These are phyloP conservation scores for Mortierella claussenii DNA, from an alignment of 192 early-diverging fungal genomes.

Conservation along the genomic window DNA sequence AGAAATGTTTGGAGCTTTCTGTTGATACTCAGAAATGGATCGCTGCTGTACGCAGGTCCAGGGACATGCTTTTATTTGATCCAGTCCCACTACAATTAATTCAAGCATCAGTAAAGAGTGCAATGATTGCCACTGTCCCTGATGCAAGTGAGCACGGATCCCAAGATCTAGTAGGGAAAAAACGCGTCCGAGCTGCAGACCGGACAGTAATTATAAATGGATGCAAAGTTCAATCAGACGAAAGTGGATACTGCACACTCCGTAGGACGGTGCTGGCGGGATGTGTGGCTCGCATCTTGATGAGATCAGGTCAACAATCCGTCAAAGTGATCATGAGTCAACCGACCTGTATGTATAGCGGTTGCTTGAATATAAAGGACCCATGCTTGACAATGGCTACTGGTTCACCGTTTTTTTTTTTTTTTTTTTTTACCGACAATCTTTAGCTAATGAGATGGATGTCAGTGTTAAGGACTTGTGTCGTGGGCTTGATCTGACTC, in stretches of 20 bases:
- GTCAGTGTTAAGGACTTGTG: constrained; percentile 8
- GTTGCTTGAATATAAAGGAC: background rate
- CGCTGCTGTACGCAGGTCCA: background rate
- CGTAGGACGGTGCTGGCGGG: constrained; percentile 18
- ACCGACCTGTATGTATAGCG: background rate
- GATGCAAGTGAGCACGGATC: no score
- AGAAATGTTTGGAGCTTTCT: constrained; percentile 7
- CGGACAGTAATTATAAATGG: constrained; percentile 25
- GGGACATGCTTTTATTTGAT: constrained; percentile 43
- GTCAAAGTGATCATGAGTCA: constrained; percentile 10
- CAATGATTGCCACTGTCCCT: background rate
- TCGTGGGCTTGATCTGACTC: constrained; percentile 17
- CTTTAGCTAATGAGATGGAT: background rate
- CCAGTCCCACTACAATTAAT: constrained; percentile 19
- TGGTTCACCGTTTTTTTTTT: no score
- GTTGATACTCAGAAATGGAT: constrained; percentile 4
- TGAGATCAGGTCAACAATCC: no score
- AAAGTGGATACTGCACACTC: constrained; percentile 22
- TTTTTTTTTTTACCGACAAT: background rate
- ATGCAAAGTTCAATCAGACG: constrained; percentile 7
- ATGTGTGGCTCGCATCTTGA: constrained; percentile 19
- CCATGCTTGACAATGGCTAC: no score
- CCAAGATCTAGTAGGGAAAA: background rate
- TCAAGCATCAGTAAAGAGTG: background rate
- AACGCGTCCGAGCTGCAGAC: constrained; percentile 6